Conservation (phyloP, 352 stramenopile genomes). For the Phytophthora pisi region DNA sequence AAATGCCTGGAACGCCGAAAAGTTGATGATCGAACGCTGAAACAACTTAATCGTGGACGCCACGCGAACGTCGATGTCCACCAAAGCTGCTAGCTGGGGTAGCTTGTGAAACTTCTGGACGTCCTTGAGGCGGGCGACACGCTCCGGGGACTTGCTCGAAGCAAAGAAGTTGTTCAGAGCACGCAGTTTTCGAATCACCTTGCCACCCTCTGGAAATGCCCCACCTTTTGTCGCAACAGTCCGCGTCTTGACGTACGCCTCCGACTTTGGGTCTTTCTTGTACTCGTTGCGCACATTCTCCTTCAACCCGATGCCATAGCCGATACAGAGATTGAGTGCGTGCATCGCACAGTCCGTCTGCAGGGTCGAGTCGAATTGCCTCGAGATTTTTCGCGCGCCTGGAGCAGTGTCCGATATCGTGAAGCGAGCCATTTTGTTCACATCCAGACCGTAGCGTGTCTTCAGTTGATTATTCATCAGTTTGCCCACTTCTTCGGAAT, state of each 20-base stretch:
- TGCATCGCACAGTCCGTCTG: neutral
- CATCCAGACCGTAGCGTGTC: neutral
- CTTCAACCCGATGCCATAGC: neutral
- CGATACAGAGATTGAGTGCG: constrained; percentile 8
- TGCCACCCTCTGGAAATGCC: constrained; percentile 1
- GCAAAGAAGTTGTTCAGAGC: constrained; percentile 9
- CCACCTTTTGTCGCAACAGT: constrained; percentile 3
- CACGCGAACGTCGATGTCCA: constrained; percentile 1
- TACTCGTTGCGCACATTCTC: neutral
- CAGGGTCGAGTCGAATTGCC: too few species aligned
- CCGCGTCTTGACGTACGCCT: neutral
- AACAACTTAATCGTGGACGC: constrained; percentile 2
- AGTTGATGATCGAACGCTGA: constrained; percentile 11
- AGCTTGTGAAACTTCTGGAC: constrained; percentile 8
- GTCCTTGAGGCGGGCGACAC: neutral
- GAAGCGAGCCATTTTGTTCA: constrained; percentile 7
- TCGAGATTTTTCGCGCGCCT: too few species aligned
- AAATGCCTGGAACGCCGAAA: neutral
- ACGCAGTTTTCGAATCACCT: constrained; percentile 10
- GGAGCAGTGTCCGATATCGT: neutral
- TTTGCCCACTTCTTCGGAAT: neutral
- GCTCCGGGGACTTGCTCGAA: neutral
- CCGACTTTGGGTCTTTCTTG: neutral
- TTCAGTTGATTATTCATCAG: constrained; percentile 4
- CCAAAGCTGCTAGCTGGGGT: neutral